Base-by-base conservation (phyloP, 2,329 filamentous ascomycete species). In the Calcarisporium arbuscula region DNA sequence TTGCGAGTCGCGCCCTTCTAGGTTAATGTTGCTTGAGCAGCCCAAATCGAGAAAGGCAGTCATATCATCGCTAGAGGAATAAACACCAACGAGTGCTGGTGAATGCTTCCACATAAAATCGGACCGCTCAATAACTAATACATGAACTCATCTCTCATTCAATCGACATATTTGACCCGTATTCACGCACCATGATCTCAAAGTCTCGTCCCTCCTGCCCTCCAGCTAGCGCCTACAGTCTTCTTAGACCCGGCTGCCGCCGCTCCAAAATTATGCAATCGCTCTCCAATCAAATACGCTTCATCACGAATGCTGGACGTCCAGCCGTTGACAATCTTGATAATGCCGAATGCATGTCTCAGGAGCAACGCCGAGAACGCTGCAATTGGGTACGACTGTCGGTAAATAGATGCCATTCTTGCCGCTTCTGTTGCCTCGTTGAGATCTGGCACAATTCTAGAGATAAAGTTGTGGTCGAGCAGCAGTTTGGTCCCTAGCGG, bases 201-300 rank as follows among this genome's bases (percentile, higher is more conserved):
- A 28, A 58, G 28, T 36, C 57, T 52, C 23, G 42, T 45, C 22
- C 55, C 52, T 27, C 57, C 52, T 11, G 57, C 52, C 34, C 56
- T 59, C 61, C 63, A 65, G n/a, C n/a, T n/a, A 11, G 56, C 53
- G 3, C 51, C 52, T 39, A 53, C 53, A 12, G 52, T 51, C 36
- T 54, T 55, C 11, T 57, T 53, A 14, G 54, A 55, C 14, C 56
- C 61, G 7, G 60, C 58, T 12, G 61, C 56, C 7, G 57, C 60
- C 3, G 58, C 57, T 5, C 87, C 85, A 61, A 95, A 94, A 58
- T 98, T 98, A 63, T 98, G 94, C 51, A 98, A 62, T 40, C 89
- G 68, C 64, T 98, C 90, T 3, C 92, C 92, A 52, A 96, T 92
- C 28, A 98, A 67, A 57, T 98, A 98, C 1, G 94, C 89, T 61